Percentiles rank a stretch among this genome's conserved stretches.
These are phyloP conservation scores for Nicotiana rustica DNA, from an alignment of 305 asterid genomes.

Conservation along the genomic window DNA sequence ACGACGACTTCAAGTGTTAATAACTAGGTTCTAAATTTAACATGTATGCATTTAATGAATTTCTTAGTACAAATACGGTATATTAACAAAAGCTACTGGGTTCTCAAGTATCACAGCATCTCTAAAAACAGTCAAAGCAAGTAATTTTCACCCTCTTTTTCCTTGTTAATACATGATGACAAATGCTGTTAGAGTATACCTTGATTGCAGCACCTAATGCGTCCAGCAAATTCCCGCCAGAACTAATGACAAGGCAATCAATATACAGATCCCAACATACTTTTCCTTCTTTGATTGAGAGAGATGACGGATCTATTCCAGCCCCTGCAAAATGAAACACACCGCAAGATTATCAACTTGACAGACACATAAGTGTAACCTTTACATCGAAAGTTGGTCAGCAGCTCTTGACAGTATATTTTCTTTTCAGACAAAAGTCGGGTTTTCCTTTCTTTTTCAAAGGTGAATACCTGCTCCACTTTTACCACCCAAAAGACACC, in stretches of 20 bases:
- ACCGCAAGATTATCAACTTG: slow-evolving; percentile 32
- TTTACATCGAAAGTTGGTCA: background rate
- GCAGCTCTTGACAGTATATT: background rate
- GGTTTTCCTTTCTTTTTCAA: background rate
- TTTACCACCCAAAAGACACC: slow-evolving; percentile 88
- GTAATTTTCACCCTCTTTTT: background rate
- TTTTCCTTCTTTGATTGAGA: slow-evolving; percentile 80
- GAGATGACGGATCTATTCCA: slow-evolving; percentile 82
- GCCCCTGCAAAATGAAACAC: slow-evolving; percentile 62
- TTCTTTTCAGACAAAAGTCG: background rate
- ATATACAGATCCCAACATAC: slow-evolving; percentile 95
- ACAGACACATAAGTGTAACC: background rate
- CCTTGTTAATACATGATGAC: slow-evolving; percentile 26
- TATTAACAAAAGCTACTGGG: too few relatives aligned
- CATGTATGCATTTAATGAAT: too few relatives aligned
- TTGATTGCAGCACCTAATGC: slow-evolving; percentile 91
- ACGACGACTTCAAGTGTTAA: too few relatives aligned
- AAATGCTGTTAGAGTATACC: slow-evolving; percentile 48
- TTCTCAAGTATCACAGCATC: slow-evolving; percentile 12
- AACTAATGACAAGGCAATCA: slow-evolving; percentile 85
- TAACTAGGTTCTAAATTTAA: too few relatives aligned
- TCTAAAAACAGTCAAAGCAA: slow-evolving; percentile 29
- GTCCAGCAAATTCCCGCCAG: slow-evolving; percentile 92
- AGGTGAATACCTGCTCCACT: slow-evolving; percentile 77
- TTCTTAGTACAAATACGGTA: too few relatives aligned